Evolutionary conservation across 805 yeast genomes (phyloP), one percentile per base, ranked within the genome.

Genomic region (Gaillardinia entomophila): DNA sequence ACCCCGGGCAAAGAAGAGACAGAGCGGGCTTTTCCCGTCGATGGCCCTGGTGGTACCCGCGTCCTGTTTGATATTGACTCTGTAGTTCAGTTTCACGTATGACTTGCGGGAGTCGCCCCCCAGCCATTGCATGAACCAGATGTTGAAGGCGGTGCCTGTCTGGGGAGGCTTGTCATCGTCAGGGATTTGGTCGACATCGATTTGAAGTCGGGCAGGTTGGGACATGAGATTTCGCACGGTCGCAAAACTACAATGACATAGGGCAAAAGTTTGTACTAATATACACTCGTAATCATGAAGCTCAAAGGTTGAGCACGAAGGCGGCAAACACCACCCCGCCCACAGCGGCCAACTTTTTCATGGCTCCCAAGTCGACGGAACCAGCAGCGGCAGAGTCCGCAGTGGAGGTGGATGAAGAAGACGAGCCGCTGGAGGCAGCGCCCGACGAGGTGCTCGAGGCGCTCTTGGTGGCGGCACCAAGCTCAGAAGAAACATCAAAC

Each of bases 81-180:
- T 61, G 45, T 72, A 77, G 22, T 71, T 83, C 54, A 77, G 62
- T 37, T 73, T 59, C 51, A 74, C 52, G 59, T 62, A 61, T 60
- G 57, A 43, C 22, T 48, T 45, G 27, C 60, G 55, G 20, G 75
- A 76, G 11, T 86, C 88, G 12, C 58, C 58, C 0, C 88, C 87
- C 6, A 92, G 77, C 96, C 96, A 89, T 54, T 81, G 82, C 35
- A 81, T 67, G 55, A 76, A 89, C 97, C 97, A 89, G 12, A 86
- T 69, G 48, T 89, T 89, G 63, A 82, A 89, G 0, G 78, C 76
- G 6, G 78, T 74, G 0, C 96, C 96, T 1, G 82, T 73, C 42
- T 84, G 95, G 4, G 85, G 79, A 0, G 95, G 95, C 29, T 74
- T 71, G 26, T 72, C 77, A 26, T 75, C 77, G 13, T 71, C 68